Percentiles rank a stretch among this genome's conserved stretches.
Conservation (phyloP, 768 basidiomycete genomes). For the Hebeloma cylindrosporum region DNA sequence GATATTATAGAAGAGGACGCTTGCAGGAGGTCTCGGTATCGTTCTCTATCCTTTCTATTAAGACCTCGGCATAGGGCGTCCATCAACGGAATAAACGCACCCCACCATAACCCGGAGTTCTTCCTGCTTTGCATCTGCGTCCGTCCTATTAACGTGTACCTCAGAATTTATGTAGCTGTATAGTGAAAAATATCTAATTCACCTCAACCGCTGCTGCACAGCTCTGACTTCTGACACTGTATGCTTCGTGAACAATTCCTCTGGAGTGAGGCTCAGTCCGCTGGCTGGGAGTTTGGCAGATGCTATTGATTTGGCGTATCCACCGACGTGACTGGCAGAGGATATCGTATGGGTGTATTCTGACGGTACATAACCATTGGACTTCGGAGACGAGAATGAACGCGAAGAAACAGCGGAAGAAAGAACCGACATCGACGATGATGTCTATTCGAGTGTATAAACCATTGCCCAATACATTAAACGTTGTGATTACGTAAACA, state of each 20-base stretch:
- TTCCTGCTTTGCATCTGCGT: conserved; percentile 86
- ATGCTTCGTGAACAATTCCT: conserved; percentile 70
- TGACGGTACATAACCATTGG: conserved; percentile 17
- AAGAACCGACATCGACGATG: conserved; percentile 19
- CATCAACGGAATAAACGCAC: conserved; percentile 52
- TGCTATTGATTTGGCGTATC: conserved; percentile 11
- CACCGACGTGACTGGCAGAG: conserved; percentile 12
- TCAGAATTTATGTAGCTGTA: conserved; percentile 8
- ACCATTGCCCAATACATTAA: conserved; percentile 1
- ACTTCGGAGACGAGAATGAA: conserved; percentile 21
- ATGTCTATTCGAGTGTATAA: neutral
- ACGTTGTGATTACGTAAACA: conserved; percentile 7
- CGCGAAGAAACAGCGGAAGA: conserved; percentile 19
- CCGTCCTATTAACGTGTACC: conserved; percentile 47
- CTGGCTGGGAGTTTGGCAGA: conserved; percentile 23
- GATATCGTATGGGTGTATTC: conserved; percentile 11
- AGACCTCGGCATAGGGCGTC: conserved; percentile 26
- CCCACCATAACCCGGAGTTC: conserved; percentile 90
- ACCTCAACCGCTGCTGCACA: conserved; percentile 72
- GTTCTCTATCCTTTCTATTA: conserved; percentile 72
- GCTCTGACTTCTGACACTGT: conserved; percentile 71
- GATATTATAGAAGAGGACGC: conserved; percentile 84
- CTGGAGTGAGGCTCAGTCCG: conserved; percentile 49
- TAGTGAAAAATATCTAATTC: conserved; percentile 11
- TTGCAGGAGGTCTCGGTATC: conserved; percentile 84